Base-by-base conservation (phyloP, 2,329 filamentous ascomycete genomes). In the Emmonsiellopsis sp. region DNA sequence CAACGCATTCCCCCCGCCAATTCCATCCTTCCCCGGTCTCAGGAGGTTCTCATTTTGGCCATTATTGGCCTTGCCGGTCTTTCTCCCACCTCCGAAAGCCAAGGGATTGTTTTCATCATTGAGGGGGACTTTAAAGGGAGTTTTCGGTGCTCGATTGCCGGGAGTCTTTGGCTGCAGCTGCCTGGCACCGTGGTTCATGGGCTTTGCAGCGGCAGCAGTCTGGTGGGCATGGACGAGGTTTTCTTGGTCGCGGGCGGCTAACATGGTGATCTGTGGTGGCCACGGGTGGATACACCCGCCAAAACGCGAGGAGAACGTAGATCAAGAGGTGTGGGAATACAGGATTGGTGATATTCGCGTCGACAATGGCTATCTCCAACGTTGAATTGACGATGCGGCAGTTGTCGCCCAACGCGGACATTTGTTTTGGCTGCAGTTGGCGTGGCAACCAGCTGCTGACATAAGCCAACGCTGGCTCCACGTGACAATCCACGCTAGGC, bases 101-200 rank as follows among this genome's bases (percentile, higher is more conserved):
- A 74, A 63, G 7, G 80, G 75, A n/a, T 79, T 82, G 71, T 96
- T 96, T 70, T 96, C 92, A 63, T 96, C 88, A 60, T 94, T 88
- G 57, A 88, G 77, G 6, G 84, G 80, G 48, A 88, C 72, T 64
- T 85, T 87, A 65, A 91, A 82, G 0, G 91, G 90, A 5, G 90
- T 95, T 71, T 94, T 95, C 7, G 87, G 85, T 59, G 78, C 84
- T 65, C 83, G 83, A 55, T 81, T 78, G 53, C 83, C 86, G 0
- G 90, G 90, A 32, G 90, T 95, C 72, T 92, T 95, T 53, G 87
- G 82, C 55, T 77, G 75, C 51, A 84, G 71, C 54, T 74, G 77
- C 73, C 77, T 82, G 55, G 72, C 68, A 63, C 79, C 76, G 60
- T 89, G 85, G 65, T 85, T 85, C 60, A 85, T 72, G 49, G 82